Percentiles rank a stretch among this genome's conserved stretches.
Conservation (phyloP, 2,329 filamentous ascomycete species). For the Gaeumannomyces tritici region DNA sequence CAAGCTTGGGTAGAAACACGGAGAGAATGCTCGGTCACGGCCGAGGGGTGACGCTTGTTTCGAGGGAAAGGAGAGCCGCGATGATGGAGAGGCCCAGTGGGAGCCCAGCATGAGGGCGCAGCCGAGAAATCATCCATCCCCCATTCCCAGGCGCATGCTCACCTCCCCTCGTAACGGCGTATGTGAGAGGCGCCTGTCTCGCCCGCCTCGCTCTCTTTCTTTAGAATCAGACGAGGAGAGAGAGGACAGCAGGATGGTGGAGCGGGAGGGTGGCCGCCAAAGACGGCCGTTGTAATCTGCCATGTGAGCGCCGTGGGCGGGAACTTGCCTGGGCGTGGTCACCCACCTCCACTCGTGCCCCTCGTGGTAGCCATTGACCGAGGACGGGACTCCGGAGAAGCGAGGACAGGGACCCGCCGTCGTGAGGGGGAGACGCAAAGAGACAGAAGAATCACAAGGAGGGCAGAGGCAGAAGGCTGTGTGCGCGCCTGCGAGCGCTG, state of each 20-base stretch:
- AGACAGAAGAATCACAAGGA: background rate
- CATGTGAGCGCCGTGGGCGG: background rate
- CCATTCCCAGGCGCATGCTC: background rate
- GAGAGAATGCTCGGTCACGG: too few species aligned
- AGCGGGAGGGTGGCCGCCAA: background rate
- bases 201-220: background rate
- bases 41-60: background rate
- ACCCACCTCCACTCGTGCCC: background rate
- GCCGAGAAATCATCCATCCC: too few species aligned
- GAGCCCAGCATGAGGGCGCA: background rate
- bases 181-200: background rate
- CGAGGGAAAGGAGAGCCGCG: background rate
- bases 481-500: background rate
- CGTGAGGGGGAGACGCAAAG: background rate
- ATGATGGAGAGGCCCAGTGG: too few species aligned
- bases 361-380: background rate
- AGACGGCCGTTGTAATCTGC: background rate
- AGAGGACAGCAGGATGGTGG: background rate
- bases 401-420: background rate
- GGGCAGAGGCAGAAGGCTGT: background rate
- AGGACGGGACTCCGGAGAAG: background rate
- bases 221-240: background rate
- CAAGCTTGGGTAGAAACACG: background rate
- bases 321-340: background rate
- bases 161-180: background rate